Evolutionary conservation across 805 yeast species (phyloP), one percentile per base, ranked within the genome.

Genomic region (Candida multigemmis): DNA sequence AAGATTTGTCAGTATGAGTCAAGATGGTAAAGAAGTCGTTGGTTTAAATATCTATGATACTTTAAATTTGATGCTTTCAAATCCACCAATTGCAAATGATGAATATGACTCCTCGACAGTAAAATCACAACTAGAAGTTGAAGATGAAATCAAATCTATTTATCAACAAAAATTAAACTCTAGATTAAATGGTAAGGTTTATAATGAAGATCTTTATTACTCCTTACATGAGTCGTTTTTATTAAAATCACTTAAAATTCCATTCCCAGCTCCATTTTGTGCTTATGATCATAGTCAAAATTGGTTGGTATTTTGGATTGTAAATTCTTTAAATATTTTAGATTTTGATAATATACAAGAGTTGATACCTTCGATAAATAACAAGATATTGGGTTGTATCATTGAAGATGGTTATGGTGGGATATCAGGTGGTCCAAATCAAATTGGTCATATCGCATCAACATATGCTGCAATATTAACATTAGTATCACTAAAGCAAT

Each of bases 271-370:
- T 2, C 56, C 49, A 6, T 78, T 68, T 47, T 45, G 50, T 3
- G 66, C 67, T 0, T 59, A 84, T 24, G 96, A 89, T 50, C 91
- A 96, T 0, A 81, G 91, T n/a, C 86, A 79, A 34, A 76, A 94
- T 0, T 91, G 97, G 97, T 56, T 89, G 43, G 32, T 82, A 1
- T 89, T 81, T 47, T 91, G 98, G 98, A 53, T 78, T 5, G 46
- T 70, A 23, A 85, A 84, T 45, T 62, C 55, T 4, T 38, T 41
- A 16, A 21, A 23, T 7, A 18, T 56, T 14, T 30, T 56, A 4
- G 26, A 23, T 22, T 24, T n/a, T n/a, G n/a, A 6, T 29, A 33
- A 15, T 14, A 18, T 15, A 21, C 12, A 10, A 24, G 14, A 10
- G 31, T 25, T 16, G 27, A 20, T 4, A 12, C 6, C 4, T 16